Evolutionary conservation across 2,329 filamentous ascomycete species (phyloP).

Genomic region (Penicillium sp.): DNA sequence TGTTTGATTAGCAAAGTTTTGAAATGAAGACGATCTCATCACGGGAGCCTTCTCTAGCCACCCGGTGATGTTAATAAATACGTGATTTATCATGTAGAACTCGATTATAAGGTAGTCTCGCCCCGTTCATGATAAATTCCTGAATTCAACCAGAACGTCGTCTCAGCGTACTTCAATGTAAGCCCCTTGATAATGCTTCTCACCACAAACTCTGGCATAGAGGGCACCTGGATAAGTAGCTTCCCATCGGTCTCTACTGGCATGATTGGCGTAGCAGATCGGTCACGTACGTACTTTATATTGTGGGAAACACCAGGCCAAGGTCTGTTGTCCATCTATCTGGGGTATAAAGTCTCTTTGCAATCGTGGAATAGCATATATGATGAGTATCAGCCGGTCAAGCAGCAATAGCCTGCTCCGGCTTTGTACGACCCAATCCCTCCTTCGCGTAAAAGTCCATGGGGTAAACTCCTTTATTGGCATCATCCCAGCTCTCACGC

Average conservation of each 20-base stretch:
- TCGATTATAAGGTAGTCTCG: not conserved
- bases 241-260: too few relatives aligned
- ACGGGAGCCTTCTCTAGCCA: not conserved
- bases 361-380: not conserved
- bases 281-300: not conserved
- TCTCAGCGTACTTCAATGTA: too few relatives aligned
- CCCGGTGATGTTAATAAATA: not conserved
- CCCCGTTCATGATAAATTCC: not conserved
- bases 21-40: conserved; percentile 4
- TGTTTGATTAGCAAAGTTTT: conserved; percentile 19
- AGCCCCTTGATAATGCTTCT: too few relatives aligned
- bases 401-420: conserved; percentile 22
- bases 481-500: conserved; percentile 65
- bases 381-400: conserved; percentile 4
- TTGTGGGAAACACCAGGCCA: conserved; percentile 1
- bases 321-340: conserved; percentile 14
- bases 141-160: not conserved
- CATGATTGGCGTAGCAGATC: not conserved
- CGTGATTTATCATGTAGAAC: not conserved
- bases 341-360: conserved; percentile 11
- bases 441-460: conserved; percentile 99
- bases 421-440: conserved; percentile 74
- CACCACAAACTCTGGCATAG: too few relatives aligned
- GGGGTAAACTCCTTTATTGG: conserved; percentile 66
- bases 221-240: too few relatives aligned